These are phyloP conservation scores for Trapa incisa DNA, from an alignment of 345 rosid species.

Conservation along the genomic window DNA sequence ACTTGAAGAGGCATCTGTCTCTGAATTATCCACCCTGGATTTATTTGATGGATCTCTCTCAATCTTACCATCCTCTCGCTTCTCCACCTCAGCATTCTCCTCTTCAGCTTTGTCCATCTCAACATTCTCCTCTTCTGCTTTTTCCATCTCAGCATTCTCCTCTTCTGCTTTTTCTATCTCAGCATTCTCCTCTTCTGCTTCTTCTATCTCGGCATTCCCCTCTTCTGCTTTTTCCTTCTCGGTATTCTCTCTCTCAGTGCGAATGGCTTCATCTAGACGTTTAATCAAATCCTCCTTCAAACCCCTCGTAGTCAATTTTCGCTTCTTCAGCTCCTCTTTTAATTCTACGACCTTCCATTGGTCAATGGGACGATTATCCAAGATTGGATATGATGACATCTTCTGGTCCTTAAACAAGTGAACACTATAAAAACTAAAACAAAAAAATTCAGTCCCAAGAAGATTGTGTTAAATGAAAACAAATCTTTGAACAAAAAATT, in stretches of 20 bases:
- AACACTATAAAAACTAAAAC: not conserved
- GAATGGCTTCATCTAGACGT: slow-evolving; percentile 69
- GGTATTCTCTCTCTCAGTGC: slow-evolving; percentile 26
- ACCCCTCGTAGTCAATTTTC: slow-evolving; percentile 55
- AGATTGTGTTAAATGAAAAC: no score
- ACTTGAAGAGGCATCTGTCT: slow-evolving; percentile 16
- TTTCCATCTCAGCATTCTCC: slow-evolving; percentile 14
- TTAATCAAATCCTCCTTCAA: slow-evolving; percentile 80
- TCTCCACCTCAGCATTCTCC: not conserved
- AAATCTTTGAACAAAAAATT: no score
- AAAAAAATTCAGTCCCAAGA: no score
- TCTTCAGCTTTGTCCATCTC: slow-evolving; percentile 24
- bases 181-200: not conserved
- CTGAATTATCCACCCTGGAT: slow-evolving; percentile 14
- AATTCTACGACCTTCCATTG: slow-evolving; percentile 91
- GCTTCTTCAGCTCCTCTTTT: slow-evolving; percentile 83
- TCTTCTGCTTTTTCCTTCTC: slow-evolving; percentile 4
- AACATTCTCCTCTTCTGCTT: not conserved
- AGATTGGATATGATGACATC: slow-evolving; percentile 65
- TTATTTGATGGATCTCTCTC: slow-evolving; percentile 9
- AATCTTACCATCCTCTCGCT: slow-evolving; percentile 20
- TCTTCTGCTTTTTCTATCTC: slow-evolving; percentile 10
- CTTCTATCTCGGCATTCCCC: slow-evolving; percentile 2
- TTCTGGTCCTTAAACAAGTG: slow-evolving; percentile 24
- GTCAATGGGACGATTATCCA: slow-evolving; percentile 67